Percentiles rank a stretch among this genome's conserved stretches.
Evolutionary conservation across 208 protist genomes (phyloP).

Genomic region (Porcisia hertigi): DNA sequence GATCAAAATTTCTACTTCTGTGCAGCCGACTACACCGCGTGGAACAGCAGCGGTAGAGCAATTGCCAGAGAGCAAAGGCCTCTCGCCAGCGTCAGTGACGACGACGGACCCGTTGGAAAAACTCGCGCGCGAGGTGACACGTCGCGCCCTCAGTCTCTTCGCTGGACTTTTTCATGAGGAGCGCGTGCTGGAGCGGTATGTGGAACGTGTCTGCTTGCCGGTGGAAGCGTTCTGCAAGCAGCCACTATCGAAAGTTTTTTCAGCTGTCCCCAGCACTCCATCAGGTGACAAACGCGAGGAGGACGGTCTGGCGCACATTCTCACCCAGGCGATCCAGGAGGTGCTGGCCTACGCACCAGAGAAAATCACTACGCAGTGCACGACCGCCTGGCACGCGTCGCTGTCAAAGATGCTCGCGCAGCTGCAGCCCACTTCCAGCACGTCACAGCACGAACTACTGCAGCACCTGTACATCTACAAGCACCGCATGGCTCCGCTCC

Average conservation of each 20-base stretch:
- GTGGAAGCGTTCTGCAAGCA: constrained; percentile 21
- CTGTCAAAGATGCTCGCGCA: constrained; percentile 30
- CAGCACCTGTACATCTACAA: constrained; percentile 28
- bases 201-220: constrained; percentile 17
- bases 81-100: not conserved
- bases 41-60: not conserved
- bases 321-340: constrained; percentile 24
- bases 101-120: constrained; percentile 24
- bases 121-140: constrained; percentile 24
- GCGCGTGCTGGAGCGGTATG: constrained; percentile 27
- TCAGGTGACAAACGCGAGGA: constrained; percentile 7
- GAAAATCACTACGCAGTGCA: constrained; percentile 46
- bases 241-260: constrained; percentile 12
- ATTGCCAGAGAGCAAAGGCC: not conserved
- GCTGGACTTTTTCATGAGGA: constrained; percentile 29
- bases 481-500: constrained; percentile 26
- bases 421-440: constrained; percentile 12
- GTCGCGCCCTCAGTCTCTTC: constrained; percentile 22
- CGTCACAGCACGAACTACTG: constrained; percentile 22
- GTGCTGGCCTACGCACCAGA: constrained; percentile 58
- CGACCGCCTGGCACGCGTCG: constrained; percentile 35
- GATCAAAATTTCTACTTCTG: constrained; percentile 27
- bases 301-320: constrained; percentile 4
- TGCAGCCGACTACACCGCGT: not conserved
- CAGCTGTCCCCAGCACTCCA: not conserved